A percentile compares a stretch with the other conserved stretches of the same genome.
These are phyloP conservation scores for Clitoria ternatea DNA, from an alignment of 306 rosid species.

Conservation along the genomic window DNA sequence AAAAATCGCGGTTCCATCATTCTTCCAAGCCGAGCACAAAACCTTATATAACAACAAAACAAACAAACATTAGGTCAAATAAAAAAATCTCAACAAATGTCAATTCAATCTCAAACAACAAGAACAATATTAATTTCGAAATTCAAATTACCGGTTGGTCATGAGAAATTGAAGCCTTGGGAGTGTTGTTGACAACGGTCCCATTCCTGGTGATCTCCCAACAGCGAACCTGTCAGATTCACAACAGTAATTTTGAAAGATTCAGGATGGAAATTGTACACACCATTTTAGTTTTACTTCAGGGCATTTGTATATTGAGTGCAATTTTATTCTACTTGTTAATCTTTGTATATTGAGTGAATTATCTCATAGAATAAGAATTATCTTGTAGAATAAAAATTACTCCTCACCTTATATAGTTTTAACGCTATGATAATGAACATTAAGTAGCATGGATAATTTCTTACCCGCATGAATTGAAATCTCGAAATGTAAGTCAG, in stretches of 20 bases:
- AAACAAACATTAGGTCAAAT: neutral
- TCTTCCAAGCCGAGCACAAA: slow-evolving; percentile 90
- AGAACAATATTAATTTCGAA: neutral
- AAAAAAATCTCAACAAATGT: neutral
- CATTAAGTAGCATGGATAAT: too few relatives aligned
- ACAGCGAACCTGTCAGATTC: slow-evolving; percentile 72
- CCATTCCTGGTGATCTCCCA: slow-evolving; percentile 77
- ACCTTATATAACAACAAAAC: slow-evolving; percentile 45
- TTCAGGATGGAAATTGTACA: neutral
- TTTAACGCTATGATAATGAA: too few relatives aligned
- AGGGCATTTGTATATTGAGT: too few relatives aligned
- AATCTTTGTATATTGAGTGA: too few relatives aligned
- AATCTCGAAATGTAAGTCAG: slow-evolving; percentile 27
- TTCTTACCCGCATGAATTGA: slow-evolving; percentile 35
- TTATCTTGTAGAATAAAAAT: too few relatives aligned
- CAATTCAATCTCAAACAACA: neutral
- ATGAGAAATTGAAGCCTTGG: slow-evolving; percentile 78
- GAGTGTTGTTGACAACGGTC: slow-evolving; percentile 46
- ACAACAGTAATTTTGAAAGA: too few relatives aligned
- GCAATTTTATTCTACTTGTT: too few relatives aligned
- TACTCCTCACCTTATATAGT: too few relatives aligned
- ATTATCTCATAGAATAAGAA: too few relatives aligned
- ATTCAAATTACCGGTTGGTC: slow-evolving; percentile 64
- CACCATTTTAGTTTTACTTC: too few relatives aligned
- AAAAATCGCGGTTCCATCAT: slow-evolving; percentile 89